Percentiles rank a stretch among this genome's conserved stretches.
phyloP scores from a whole-genome alignment of 345 rosid species.

The Corchorus olitorius region DNA sequence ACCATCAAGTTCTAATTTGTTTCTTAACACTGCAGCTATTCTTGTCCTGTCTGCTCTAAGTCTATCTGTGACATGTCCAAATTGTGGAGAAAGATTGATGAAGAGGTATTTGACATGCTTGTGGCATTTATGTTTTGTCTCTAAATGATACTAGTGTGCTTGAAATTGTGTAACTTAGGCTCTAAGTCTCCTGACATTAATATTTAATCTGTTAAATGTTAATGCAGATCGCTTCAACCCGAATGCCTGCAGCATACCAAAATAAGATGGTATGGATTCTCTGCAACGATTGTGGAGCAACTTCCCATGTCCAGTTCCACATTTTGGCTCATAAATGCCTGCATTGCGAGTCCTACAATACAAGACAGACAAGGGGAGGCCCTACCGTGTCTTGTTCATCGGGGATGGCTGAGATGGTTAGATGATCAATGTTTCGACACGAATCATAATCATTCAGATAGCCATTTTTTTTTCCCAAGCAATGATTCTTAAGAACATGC shows the following conservation, averaged over 20 bases:
- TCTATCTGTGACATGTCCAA: slow-evolving; percentile 73
- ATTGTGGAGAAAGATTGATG: slow-evolving; percentile 77
- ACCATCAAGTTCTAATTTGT: not conserved
- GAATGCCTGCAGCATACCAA: slow-evolving; percentile 70
- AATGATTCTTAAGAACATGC: not conserved
- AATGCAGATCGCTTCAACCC: slow-evolving; percentile 72
- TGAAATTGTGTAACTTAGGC: slow-evolving; percentile 2
- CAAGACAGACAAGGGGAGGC: slow-evolving; percentile 61
- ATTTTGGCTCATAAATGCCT: slow-evolving; percentile 71
- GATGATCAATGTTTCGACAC: no score
- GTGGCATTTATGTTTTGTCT: not conserved
- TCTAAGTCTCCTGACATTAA: not conserved
- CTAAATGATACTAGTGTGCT: not conserved
- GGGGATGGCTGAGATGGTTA: slow-evolving; percentile 39
- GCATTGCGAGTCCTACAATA: slow-evolving; percentile 76
- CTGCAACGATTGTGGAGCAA: slow-evolving; percentile 80
- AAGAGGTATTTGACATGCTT: slow-evolving; percentile 58
- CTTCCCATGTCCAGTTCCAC: slow-evolving; percentile 65
- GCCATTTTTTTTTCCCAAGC: not conserved
- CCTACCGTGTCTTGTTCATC: slow-evolving; percentile 57
- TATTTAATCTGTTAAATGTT: not conserved
- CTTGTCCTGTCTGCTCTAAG: slow-evolving; percentile 89
- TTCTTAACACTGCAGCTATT: slow-evolving; percentile 50
- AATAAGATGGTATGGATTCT: slow-evolving; percentile 91
- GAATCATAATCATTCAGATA: no score